Percentiles rank a stretch among this genome's conserved stretches.
phyloP scores from a whole-genome alignment of 202 grass and related monocot genomes.

The Saccharum hybrid region DNA sequence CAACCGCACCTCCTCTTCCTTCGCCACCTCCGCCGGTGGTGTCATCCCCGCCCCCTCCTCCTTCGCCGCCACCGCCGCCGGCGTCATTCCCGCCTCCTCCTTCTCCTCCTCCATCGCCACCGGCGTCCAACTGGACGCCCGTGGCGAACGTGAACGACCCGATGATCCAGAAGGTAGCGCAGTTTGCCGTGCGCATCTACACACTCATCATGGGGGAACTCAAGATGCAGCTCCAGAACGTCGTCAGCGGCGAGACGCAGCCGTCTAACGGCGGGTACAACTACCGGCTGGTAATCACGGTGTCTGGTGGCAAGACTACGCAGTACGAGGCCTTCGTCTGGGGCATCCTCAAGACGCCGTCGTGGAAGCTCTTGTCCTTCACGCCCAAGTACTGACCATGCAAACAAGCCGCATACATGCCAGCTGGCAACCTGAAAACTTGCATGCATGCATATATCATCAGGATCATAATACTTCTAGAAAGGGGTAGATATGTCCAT shows the following conservation, averaged over 20 bases:
- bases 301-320: not conserved
- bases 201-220: not conserved
- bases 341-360: slow-evolving; percentile 30
- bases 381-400: not conserved
- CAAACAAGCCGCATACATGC: too few species aligned
- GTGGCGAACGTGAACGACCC: slow-evolving; percentile 34
- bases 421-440: too few species aligned
- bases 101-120: not conserved
- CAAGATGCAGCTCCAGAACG: not conserved
- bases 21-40: not conserved
- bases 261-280: slow-evolving; percentile 30
- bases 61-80: too few species aligned
- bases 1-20: not conserved
- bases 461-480: not conserved
- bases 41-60: not conserved
- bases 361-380: slow-evolving; percentile 37
- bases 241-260: slow-evolving; percentile 32
- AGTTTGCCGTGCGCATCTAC: slow-evolving; percentile 45
- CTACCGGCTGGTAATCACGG: slow-evolving; percentile 35
- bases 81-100: too few species aligned
- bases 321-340: slow-evolving; percentile 34
- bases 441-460: not conserved
- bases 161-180: slow-evolving; percentile 33
- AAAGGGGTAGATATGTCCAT: too few species aligned
- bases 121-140: not conserved